Conservation (phyloP, 768 basidiomycete species). For the Naganishia antarctica region DNA sequence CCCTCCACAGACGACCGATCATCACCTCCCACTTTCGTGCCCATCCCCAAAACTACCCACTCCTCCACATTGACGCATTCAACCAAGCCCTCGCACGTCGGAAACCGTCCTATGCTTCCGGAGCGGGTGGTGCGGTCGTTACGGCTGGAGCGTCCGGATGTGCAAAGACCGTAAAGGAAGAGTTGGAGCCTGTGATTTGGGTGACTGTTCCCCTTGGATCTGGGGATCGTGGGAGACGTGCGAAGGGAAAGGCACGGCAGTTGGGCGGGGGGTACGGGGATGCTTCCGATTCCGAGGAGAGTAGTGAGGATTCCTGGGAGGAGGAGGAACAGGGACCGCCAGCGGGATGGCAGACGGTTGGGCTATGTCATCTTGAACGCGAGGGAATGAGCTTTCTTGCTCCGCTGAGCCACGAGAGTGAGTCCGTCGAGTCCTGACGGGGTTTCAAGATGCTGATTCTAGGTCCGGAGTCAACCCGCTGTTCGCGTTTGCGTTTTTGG, state of each 20-base stretch:
- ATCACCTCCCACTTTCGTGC: conserved; percentile 86
- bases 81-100: conserved; percentile 67
- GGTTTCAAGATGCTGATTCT: too few relatives aligned
- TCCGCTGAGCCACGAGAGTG: conserved; percentile 79
- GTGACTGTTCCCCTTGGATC: conserved; percentile 57
- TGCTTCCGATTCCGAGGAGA: not conserved
- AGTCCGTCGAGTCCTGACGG: too few relatives aligned
- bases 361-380: conserved; percentile 74
- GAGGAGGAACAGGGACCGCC: conserved; percentile 19
- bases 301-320: not conserved
- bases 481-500: conserved; percentile 80
- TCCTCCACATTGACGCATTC: conserved; percentile 78
- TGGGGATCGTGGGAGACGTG: conserved; percentile 42
- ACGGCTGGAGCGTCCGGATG: conserved; percentile 39
- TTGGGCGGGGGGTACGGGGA: not conserved
- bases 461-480: conserved; percentile 84
- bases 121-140: conserved; percentile 5
- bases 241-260: not conserved
- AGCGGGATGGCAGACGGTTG: conserved; percentile 50
- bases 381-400: conserved; percentile 73
- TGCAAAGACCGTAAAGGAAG: conserved; percentile 35
- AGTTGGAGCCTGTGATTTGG: conserved; percentile 71
- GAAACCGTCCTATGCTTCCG: not conserved
- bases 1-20: too few relatives aligned
- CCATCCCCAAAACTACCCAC: conserved; percentile 68